phyloP scores from a whole-genome alignment of 768 basidiomycete species.

The Amanita polypyramis region DNA sequence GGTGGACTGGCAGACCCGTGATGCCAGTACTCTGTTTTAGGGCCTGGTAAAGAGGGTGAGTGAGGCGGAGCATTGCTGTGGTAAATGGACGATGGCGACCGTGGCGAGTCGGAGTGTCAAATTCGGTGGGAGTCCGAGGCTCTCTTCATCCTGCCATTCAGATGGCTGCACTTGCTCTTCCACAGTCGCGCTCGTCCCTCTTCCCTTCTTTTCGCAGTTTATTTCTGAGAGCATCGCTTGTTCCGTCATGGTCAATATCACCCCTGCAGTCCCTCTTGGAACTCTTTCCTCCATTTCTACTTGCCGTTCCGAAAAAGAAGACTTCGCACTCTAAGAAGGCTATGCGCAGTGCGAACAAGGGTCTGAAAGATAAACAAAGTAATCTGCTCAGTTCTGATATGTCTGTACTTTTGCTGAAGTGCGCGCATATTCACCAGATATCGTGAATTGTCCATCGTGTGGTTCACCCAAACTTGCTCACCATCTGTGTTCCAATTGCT shows the following conservation, averaged over 20 bases:
- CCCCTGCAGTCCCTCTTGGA: constrained; percentile 41
- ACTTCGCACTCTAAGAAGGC: constrained; percentile 87
- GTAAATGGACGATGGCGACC: constrained; percentile 13
- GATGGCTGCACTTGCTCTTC: constrained; percentile 25
- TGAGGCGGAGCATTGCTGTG: constrained; percentile 60
- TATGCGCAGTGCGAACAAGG: constrained; percentile 94
- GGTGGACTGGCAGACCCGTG: constrained; percentile 75
- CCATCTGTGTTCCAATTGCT: constrained; percentile 78
- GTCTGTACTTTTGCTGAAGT: constrained; percentile 3
- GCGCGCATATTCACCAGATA: constrained; percentile 38
- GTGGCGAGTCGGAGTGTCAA: constrained; percentile 31
- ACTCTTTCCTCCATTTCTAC: constrained; percentile 77
- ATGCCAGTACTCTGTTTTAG: constrained; percentile 80
- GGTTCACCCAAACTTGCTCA: constrained; percentile 84
- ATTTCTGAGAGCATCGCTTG: constrained; percentile 13
- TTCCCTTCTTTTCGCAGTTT: constrained; percentile 12
- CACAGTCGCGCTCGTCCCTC: constrained; percentile 11
- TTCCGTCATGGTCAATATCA: constrained; percentile 26
- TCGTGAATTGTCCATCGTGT: constrained; percentile 86
- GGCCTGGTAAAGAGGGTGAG: constrained; percentile 58
- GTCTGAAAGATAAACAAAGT: constrained; percentile 91
- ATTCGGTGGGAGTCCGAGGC: constrained; percentile 12
- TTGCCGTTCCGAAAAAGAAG: constrained; percentile 93
- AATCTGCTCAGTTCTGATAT: constrained; percentile 16
- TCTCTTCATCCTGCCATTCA: constrained; percentile 5